Base-by-base conservation (phyloP, 139 green algal species). In the Auxenochlorella pyrenoidosa region DNA sequence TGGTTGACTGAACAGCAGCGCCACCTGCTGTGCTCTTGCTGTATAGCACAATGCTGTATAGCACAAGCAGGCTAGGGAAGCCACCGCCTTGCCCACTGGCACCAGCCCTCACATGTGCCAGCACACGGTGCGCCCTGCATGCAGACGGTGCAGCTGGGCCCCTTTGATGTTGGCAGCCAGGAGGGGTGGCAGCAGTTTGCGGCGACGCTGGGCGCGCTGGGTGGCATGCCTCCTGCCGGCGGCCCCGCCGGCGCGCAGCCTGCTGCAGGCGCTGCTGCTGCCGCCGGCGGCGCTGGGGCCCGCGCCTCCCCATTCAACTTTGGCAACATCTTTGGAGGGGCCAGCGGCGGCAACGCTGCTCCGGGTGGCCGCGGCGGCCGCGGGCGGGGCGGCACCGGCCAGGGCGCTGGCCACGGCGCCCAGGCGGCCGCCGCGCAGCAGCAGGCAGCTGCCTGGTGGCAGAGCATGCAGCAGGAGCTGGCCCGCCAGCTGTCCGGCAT, bases 291-390 rank as follows among this genome's bases (percentile, higher is more conserved):
- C 38, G 16, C 24, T 0, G 51, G n/a, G 26, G 78, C 30, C 19
- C 51, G 78, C 51, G 78, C 78, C 78, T 75, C 59, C 16, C 79
- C 79, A 2, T 84, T 84, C 79, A 84, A 84, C 58, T 84, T 84
- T 58, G 59, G 21, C 58, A 84, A 84, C 79, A 40, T 84, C 22
- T 84, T 84, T 40, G 79, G 72, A 0, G 38, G 72, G 41, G 41
- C 2, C 10, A 22, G 8, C 15, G 36, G 24, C 0, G 72, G 66
- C 32, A 32, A 44, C 6, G 51, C 26, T 13, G n/a, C 18, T 21
- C 15, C 12, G 22, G 54, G 54, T 13, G 40, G 73, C 22, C 19
- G 40, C 3, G 73, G 51, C 51, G 47, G 77, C 32, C 77, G 34
- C 21, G 77, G 77, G 6, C 59, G n/a, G 44, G 30, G 76, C 51